Percentiles rank a stretch among this genome's conserved stretches.
phyloP scores from a whole-genome alignment of 345 rosid species.

The Euphorbia tirucalli region DNA sequence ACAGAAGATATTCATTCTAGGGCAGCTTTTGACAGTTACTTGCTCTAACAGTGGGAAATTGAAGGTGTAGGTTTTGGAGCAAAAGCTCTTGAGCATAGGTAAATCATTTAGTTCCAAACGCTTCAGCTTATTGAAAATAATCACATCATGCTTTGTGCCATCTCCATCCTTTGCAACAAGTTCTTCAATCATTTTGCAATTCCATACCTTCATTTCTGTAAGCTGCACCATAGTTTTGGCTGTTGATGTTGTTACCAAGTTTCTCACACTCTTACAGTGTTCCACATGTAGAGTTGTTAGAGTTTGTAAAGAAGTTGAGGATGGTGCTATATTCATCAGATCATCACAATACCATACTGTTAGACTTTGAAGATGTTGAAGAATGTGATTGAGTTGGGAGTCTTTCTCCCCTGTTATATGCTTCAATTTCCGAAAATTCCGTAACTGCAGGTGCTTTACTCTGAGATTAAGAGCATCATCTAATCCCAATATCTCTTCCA shows the following conservation, averaged over 20 bases:
- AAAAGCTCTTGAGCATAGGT: too few relatives aligned
- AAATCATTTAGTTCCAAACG: too few relatives aligned
- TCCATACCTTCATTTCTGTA: conserved; percentile 6
- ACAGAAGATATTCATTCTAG: too few relatives aligned
- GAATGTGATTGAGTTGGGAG: not conserved
- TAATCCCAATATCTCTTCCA: conserved; percentile 14
- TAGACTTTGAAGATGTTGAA: conserved; percentile 6
- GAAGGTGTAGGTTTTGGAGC: too few relatives aligned
- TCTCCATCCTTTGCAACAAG: conserved; percentile 9
- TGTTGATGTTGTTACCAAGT: too few relatives aligned
- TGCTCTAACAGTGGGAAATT: too few relatives aligned
- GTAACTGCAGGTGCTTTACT: not conserved
- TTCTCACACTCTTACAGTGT: too few relatives aligned
- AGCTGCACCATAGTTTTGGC: too few relatives aligned
- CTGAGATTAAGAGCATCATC: not conserved
- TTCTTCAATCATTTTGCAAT: conserved; percentile 14
- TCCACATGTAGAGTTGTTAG: too few relatives aligned
- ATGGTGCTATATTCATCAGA: not conserved
- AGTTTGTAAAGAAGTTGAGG: too few relatives aligned
- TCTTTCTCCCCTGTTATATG: conserved; percentile 2
- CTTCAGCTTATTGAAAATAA: too few relatives aligned
- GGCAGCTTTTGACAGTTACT: too few relatives aligned
- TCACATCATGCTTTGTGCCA: not conserved
- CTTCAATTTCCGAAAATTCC: not conserved
- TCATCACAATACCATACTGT: not conserved